Conservation (phyloP, 2,329 filamentous ascomycete species). For the Colletotrichum lentis region DNA sequence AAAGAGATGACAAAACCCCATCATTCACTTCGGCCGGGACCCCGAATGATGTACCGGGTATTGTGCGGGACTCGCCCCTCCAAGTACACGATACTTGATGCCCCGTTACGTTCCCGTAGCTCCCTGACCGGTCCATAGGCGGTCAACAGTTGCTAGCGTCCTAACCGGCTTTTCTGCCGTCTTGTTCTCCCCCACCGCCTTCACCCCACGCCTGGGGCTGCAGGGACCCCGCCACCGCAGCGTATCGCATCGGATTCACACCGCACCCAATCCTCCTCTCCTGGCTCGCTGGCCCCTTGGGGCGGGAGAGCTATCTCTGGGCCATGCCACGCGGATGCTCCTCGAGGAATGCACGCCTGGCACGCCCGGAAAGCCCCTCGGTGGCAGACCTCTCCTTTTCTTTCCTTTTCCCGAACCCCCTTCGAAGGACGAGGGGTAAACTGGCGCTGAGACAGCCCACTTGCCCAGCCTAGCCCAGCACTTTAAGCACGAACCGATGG, state of each 20-base stretch:
- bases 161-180: conserved; percentile 33
- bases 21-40: conserved; percentile 1
- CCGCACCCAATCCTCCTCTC: conserved; percentile 1
- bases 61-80: conserved; percentile 10
- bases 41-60: conserved; percentile 13
- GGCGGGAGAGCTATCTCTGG: conserved; percentile 34
- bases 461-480: conserved; percentile 15
- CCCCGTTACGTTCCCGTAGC: conserved; percentile 27
- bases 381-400: conserved; percentile 2
- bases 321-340: conserved; percentile 35
- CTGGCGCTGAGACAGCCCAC: conserved; percentile 7
- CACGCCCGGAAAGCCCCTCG: conserved; percentile 22
- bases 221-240: conserved; percentile 11
- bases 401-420: conserved; percentile 1
- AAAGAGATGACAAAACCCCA: not conserved
- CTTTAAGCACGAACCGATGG: conserved; percentile 14
- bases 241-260: not conserved
- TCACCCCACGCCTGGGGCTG: conserved; percentile 37
- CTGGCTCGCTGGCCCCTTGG: conserved; percentile 18
- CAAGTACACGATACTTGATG: conserved; percentile 24
- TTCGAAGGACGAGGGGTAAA: conserved; percentile 10
- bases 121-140: conserved; percentile 24
- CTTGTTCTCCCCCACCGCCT: conserved; percentile 31
- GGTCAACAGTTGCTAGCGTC: conserved; percentile 20
- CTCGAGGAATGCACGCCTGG: conserved; percentile 21